phyloP scores from a whole-genome alignment of 768 basidiomycete genomes.

The Podaxis rugospora region DNA sequence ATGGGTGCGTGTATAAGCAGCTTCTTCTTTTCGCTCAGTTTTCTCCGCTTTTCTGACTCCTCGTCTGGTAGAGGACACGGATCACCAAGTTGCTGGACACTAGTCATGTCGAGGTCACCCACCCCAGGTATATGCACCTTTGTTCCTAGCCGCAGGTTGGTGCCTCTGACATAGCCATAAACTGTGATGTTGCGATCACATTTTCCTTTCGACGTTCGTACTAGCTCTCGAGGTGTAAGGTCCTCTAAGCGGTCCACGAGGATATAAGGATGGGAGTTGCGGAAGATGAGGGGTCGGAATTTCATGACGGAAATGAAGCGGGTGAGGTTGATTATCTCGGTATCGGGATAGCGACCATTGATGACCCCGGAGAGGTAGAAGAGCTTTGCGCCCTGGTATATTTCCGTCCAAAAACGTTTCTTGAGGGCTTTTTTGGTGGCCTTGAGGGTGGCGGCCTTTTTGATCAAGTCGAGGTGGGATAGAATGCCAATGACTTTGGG shows the following conservation, averaged over 20 bases:
- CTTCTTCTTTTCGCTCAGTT: slow-evolving; percentile 93
- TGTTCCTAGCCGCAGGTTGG: slow-evolving; percentile 69
- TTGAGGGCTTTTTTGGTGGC: slow-evolving; percentile 92
- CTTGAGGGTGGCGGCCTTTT: slow-evolving; percentile 81
- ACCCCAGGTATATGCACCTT: slow-evolving; percentile 94
- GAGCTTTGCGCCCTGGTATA: slow-evolving; percentile 97
- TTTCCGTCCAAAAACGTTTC: slow-evolving; percentile 99
- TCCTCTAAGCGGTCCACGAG: slow-evolving; percentile 95
- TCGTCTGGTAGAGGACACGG: slow-evolving; percentile 93
- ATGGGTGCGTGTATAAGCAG: slow-evolving; percentile 93
- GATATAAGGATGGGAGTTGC: slow-evolving; percentile 93
- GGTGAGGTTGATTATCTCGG: slow-evolving; percentile 92
- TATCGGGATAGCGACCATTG: slow-evolving; percentile 96
- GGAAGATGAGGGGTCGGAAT: slow-evolving; percentile 94
- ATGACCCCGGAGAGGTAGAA: slow-evolving; percentile 97
- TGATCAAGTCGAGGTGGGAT: slow-evolving; percentile 94
- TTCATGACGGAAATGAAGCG: slow-evolving; percentile 98
- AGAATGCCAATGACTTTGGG: slow-evolving; percentile 98
- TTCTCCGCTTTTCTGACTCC: slow-evolving; percentile 87
- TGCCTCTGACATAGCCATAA: slow-evolving; percentile 93
- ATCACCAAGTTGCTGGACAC: slow-evolving; percentile 76
- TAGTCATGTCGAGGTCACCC: slow-evolving; percentile 79
- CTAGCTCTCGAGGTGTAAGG: slow-evolving; percentile 80
- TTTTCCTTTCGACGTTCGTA: slow-evolving; percentile 77
- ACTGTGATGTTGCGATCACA: slow-evolving; percentile 92